phyloP scores from a whole-genome alignment of 1,284 basidiomycete genomes.

The Apiotrichum gracile region DNA sequence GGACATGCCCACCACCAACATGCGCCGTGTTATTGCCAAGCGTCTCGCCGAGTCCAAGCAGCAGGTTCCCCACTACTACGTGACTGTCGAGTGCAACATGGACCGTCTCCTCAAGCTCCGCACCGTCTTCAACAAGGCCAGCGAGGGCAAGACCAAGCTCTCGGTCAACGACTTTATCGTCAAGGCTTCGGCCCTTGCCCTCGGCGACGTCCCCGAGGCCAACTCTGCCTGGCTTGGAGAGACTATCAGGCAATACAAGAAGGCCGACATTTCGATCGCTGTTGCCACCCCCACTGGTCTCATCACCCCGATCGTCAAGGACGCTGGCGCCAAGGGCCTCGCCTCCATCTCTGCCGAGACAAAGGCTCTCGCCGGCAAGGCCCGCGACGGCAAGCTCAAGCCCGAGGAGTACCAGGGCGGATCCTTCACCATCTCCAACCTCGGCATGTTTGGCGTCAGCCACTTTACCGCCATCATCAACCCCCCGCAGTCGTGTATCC shows the following conservation, averaged over 20 bases:
- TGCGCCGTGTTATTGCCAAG: conserved; percentile 87
- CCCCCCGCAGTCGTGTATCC: conserved; percentile 94
- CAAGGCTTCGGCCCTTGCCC: conserved; percentile 86
- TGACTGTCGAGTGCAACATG: conserved; percentile 95
- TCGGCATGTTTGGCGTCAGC: conserved; percentile 94
- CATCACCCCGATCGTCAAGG: conserved; percentile 95
- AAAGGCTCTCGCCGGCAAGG: conserved; percentile 88
- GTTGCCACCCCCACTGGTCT: conserved; percentile 94
- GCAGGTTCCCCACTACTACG: conserved; percentile 93
- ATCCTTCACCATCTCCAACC: conserved; percentile 97
- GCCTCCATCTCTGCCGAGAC: conserved; percentile 86
- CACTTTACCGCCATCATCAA: conserved; percentile 99
- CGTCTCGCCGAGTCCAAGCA: conserved; percentile 91
- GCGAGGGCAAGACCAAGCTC: conserved; percentile 77
- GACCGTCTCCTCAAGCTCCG: conserved; percentile 84
- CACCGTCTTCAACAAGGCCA: conserved; percentile 84
- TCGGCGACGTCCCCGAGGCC: conserved; percentile 92
- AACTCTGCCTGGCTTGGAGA: conserved; percentile 98
- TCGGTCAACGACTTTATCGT: conserved; percentile 98
- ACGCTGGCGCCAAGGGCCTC: conserved; percentile 86
- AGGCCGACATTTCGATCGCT: conserved; percentile 93
- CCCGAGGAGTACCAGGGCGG: conserved; percentile 98
- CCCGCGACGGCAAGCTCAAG: conserved; percentile 90
- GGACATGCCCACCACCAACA: conserved; percentile 88
- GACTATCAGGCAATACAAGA: conserved; percentile 85